A percentile compares a stretch with the other conserved stretches of the same genome.
phyloP scores from a whole-genome alignment of 768 basidiomycete species.

The Chiua virens region DNA sequence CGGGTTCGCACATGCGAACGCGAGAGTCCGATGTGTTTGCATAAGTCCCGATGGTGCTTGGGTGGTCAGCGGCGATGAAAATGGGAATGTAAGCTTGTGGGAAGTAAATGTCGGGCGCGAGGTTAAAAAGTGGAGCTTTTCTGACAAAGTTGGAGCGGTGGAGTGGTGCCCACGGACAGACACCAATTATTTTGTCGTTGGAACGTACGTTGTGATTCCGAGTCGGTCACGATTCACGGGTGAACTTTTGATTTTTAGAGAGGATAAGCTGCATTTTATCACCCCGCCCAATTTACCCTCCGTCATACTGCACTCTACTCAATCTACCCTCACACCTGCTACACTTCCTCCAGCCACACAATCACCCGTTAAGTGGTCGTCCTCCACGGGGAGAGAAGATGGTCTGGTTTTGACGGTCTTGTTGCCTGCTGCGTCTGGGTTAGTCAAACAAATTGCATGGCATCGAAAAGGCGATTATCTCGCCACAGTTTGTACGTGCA shows the following conservation, averaged over 20 bases:
- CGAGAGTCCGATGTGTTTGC: slow-evolving; percentile 71
- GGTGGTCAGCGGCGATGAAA: slow-evolving; percentile 90
- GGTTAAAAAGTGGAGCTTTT: slow-evolving; percentile 83
- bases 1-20: slow-evolving; percentile 62
- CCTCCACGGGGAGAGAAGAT: slow-evolving; percentile 48
- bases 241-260: slow-evolving; percentile 45
- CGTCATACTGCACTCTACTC: slow-evolving; percentile 55
- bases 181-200: slow-evolving; percentile 74
- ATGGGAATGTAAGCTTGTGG: slow-evolving; percentile 85
- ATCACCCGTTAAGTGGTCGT: slow-evolving; percentile 71
- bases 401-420: slow-evolving; percentile 58
- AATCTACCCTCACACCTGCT: slow-evolving; percentile 59
- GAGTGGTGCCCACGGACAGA: slow-evolving; percentile 94
- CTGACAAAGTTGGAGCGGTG: slow-evolving; percentile 74
- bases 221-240: slow-evolving; percentile 3
- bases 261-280: slow-evolving; percentile 76
- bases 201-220: slow-evolving; percentile 56
- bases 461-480: slow-evolving; percentile 95
- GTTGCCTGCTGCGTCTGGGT: slow-evolving; percentile 64
- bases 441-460: slow-evolving; percentile 84
- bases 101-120: slow-evolving; percentile 88
- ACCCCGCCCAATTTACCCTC: slow-evolving; percentile 77
- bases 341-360: slow-evolving; percentile 61
- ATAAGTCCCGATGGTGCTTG: slow-evolving; percentile 89
- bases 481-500: slow-evolving; percentile 84